These are phyloP conservation scores for Clitoria ternatea DNA, from an alignment of 306 rosid genomes.

Conservation along the genomic window DNA sequence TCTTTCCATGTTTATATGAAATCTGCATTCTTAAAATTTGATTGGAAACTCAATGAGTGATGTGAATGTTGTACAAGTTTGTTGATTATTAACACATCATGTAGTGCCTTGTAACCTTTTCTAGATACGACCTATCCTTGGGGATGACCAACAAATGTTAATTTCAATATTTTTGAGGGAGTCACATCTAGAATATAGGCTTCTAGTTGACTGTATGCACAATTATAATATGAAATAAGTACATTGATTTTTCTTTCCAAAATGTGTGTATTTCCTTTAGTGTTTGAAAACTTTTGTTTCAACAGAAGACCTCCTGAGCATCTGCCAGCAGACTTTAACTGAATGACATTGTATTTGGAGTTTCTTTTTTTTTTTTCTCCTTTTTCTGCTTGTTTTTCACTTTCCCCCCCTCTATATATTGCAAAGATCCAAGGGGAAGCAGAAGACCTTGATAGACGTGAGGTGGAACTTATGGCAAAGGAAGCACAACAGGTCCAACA, in stretches of 20 bases:
- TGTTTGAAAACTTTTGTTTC: not conserved
- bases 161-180: not conserved
- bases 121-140: conserved; percentile 7
- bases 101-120: not conserved
- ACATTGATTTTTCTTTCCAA: not conserved
- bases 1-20: conserved; percentile 15
- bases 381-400: not conserved
- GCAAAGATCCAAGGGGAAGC: conserved; percentile 79
- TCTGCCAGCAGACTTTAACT: not conserved
- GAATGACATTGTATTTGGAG: conserved; percentile 5
- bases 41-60: not conserved
- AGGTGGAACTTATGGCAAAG: conserved; percentile 60
- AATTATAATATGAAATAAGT: not conserved
- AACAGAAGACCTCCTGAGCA: not conserved
- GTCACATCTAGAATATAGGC: not conserved
- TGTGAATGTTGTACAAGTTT: not conserved
- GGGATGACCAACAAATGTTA: not conserved
- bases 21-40: conserved; percentile 21
- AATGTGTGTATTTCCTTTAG: not conserved
- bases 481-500: conserved; percentile 56
- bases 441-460: conserved; percentile 69
- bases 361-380: conserved; percentile 9
- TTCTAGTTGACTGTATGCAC: not conserved
- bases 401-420: not conserved
- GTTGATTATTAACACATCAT: not conserved